Percentiles rank a stretch among this genome's conserved stretches.
phyloP scores from a whole-genome alignment of 78 protist species.

The Dictyostelium citrinum region DNA sequence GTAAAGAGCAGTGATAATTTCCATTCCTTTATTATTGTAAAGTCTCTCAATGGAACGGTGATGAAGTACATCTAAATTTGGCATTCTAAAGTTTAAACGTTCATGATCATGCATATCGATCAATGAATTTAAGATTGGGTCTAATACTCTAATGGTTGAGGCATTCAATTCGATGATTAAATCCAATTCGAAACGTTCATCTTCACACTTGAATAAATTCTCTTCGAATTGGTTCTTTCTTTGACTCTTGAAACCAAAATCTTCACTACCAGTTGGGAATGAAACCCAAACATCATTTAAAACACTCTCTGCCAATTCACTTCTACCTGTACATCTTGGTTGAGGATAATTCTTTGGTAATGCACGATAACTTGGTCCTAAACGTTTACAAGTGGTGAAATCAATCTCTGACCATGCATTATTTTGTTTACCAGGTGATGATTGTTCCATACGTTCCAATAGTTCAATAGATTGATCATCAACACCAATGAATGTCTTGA shows the following conservation, averaged over 20 bases:
- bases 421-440: constrained; percentile 21
- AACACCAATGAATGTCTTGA: constrained; percentile 78
- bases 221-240: constrained; percentile 87
- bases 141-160: constrained; percentile 72
- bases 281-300: constrained; percentile 91
- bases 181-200: constrained; percentile 94
- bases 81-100: constrained; percentile 29
- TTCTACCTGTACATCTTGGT: constrained; percentile 67
- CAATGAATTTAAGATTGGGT: constrained; percentile 38
- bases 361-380: constrained; percentile 86
- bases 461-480: constrained; percentile 61
- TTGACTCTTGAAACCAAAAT: constrained; percentile 62
- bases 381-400: constrained; percentile 70
- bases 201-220: constrained; percentile 86
- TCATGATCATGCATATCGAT: constrained; percentile 16
- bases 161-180: constrained; percentile 83
- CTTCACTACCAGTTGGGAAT: constrained; percentile 89
- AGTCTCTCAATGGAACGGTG: constrained; percentile 32
- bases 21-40: constrained; percentile 39
- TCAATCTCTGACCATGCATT: constrained; percentile 61
- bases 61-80: constrained; percentile 22
- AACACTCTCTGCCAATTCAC: constrained; percentile 65
- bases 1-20: constrained; percentile 69
- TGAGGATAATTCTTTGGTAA: constrained; percentile 78
- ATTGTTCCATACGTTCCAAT: constrained; percentile 41